Base-by-base conservation (phyloP, 805 yeast species). In the Candida qinlingensis region DNA sequence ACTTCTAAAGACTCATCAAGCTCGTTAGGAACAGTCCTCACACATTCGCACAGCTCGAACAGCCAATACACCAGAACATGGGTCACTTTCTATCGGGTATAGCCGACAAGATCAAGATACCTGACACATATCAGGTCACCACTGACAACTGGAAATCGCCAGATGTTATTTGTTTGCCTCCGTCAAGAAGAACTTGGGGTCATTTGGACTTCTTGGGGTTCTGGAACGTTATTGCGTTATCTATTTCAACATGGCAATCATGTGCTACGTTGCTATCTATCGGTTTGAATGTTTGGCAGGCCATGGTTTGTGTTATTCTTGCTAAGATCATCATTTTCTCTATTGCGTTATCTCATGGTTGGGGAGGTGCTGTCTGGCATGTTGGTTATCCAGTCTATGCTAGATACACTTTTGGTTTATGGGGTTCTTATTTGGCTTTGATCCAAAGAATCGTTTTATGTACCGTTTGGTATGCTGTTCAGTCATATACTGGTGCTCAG, bases 301-400 rank as follows among this genome's bases (percentile, higher is more conserved):
- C 76, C 2, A 72, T 76, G 73, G 71, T 73, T 6, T 63, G 66
- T 25, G 65, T 73, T 25, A 66, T 73, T 25, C 46, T 77, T 25
- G 79, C 72, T 5, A 70, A 73, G 44, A 30, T 65, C 11, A 54
- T 77, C 41, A 70, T 73, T 46, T 68, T 71, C 37, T 51, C 65
- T 3, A 61, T 72, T 40, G 73, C 78, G 9, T 59, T 73, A 7
- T 58, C 69, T 10, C 74, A 74, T 50, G 76, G 78, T 34, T 68
- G 71, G 59, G 72, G 70, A 12, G 81, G 82, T 34, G 69, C 73
- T 7, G 66, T 68, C 26, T 77, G 70, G 60, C 80, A 75, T 57
- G 66, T 77, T 39, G 80, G 81, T 1, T 77, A 67, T 53, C 71
- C 81, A 3, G 67, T 77, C 9, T 66, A 66, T 45, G 64, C 69